These are phyloP conservation scores for Saccharomyces hybrid DNA, from an alignment of 1,139 yeast genomes.

Conservation along the genomic window DNA sequence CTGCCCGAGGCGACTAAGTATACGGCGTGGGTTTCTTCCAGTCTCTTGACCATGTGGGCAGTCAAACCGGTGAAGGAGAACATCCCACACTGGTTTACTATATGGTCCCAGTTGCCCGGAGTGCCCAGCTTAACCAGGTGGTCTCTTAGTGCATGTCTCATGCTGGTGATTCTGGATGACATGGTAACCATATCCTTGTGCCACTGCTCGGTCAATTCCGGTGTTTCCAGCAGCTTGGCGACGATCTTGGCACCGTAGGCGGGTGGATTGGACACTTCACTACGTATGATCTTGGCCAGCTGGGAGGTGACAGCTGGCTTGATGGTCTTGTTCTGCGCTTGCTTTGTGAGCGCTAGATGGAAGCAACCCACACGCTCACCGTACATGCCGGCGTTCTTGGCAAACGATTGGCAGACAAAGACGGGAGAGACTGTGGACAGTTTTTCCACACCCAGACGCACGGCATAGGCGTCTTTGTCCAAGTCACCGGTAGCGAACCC, in stretches of 20 bases:
- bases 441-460: conserved; percentile 67
- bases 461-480: conserved; percentile 77
- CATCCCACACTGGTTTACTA: conserved; percentile 91
- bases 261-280: conserved; percentile 90
- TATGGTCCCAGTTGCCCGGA: conserved; percentile 91
- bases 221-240: conserved; percentile 60
- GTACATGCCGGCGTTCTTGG: conserved; percentile 94
- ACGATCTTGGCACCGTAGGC: conserved; percentile 94
- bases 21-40: conserved; percentile 72
- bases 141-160: conserved; percentile 64
- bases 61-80: conserved; percentile 87
- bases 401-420: conserved; percentile 88
- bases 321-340: conserved; percentile 30
- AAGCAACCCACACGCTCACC: conserved; percentile 97
- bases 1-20: conserved; percentile 79
- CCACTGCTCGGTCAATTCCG: conserved; percentile 71
- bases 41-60: conserved; percentile 69
- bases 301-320: conserved; percentile 61
- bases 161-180: conserved; percentile 74
- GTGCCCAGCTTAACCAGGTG: conserved; percentile 60
- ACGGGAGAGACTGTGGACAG: conserved; percentile 40
- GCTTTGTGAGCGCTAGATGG: conserved; percentile 54
- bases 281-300: conserved; percentile 66
- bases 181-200: conserved; percentile 74
- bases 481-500: conserved; percentile 92